Evolutionary conservation across 495 filamentous ascomycete species (phyloP), one percentile per base, ranked within the genome.

Genomic region (Trichocladium antarcticum): DNA sequence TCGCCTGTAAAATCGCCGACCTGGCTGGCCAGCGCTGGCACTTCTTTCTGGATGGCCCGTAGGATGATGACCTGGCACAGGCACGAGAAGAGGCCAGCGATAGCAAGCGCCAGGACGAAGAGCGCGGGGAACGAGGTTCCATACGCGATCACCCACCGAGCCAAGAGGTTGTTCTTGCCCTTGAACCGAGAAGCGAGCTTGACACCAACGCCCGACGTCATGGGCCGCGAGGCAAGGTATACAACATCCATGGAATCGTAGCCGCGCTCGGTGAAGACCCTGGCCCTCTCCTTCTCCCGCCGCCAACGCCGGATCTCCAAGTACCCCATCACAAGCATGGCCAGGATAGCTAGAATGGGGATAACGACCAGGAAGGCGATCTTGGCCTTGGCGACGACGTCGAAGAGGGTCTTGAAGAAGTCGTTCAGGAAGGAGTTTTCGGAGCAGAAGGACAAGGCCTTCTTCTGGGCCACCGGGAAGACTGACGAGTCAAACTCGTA

Each of bases 141-240:
- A 61, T 98, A 98, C 14, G 89, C 84, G 43, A 95, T 70, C 28
- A 78, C 77, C 92, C 92, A 98, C 24, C 92, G 80, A 1, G 80
- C 74, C 10, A 93, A 68, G 15, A 82, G 75, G 56, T 85, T 82
- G 22, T 77, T 74, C 49, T 81, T 83, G 35, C 74, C 75, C 49
- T 72, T 76, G 27, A 90, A 83, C n/a, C 68, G 69, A 12, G 72
- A 72, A n/a, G 87, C 81, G 12, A 83, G 56, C 67, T 78, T 82
- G 59, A 95, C 77, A 24, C 92, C 92, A 6, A 73, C 58, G 6
- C 74, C 73, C 1, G 84, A 74, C 0, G 85, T 83, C 51, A 81
- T 77, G 6, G 90, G 88, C 4, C 86, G 75, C 16, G 88, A 93
- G 14, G 81, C 79, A 40, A 95, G 84, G 60, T 95, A 90, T 41